These are phyloP conservation scores for Voacanga thouarsii DNA, from an alignment of 257 asterid species.

Conservation along the genomic window DNA sequence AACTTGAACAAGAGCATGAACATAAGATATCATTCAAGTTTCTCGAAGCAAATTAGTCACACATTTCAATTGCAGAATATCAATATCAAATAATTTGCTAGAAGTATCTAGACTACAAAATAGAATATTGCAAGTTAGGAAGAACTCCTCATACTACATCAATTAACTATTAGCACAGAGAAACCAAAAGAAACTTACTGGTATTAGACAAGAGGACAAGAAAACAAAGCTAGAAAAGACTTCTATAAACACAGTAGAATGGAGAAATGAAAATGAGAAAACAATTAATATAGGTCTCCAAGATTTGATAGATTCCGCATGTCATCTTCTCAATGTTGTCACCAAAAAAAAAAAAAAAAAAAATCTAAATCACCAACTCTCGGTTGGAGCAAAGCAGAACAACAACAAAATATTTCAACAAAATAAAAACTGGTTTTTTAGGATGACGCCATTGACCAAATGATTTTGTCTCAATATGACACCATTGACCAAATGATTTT, in stretches of 20 bases:
- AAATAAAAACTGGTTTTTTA: background rate
- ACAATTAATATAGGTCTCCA: background rate
- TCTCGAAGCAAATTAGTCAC: too few relatives aligned
- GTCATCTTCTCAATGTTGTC: background rate
- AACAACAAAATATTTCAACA: background rate
- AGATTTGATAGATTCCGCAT: background rate
- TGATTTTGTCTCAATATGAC: too few relatives aligned
- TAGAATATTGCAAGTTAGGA: too few relatives aligned
- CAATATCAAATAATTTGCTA: too few relatives aligned
- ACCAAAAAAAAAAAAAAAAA: background rate
- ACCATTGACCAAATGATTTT: background rate
- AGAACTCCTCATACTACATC: too few relatives aligned
- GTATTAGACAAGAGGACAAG: background rate
- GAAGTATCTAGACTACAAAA: too few relatives aligned
- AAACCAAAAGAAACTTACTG: background rate
- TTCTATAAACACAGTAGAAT: background rate
- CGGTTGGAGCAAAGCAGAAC: background rate
- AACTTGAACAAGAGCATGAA: too few relatives aligned
- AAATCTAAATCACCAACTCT: background rate
- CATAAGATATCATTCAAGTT: too few relatives aligned
- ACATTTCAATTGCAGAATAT: too few relatives aligned
- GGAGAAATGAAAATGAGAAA: background rate
- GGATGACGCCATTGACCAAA: too few relatives aligned
- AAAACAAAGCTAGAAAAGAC: background rate
- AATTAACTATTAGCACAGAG: too few relatives aligned